Evolutionary conservation across 1,284 basidiomycete genomes (phyloP).

Genomic region (Entoloma clypeatum): DNA sequence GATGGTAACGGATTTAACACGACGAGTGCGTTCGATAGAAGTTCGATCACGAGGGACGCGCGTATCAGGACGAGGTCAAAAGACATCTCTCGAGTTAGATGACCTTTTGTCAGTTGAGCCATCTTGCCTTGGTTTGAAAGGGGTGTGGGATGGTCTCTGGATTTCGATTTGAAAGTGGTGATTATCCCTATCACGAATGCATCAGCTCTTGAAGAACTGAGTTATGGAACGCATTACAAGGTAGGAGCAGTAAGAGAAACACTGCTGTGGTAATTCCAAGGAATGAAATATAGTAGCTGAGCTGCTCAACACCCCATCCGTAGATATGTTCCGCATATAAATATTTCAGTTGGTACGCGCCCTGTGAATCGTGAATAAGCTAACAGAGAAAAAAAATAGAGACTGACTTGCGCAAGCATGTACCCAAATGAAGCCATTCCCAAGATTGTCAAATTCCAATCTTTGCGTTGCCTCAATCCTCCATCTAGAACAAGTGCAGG

Average conservation of each 20-base stretch:
- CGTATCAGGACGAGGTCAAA: conserved; percentile 66
- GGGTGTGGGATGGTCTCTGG: conserved; percentile 9
- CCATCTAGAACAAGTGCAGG: conserved; percentile 36
- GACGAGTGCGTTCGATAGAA: conserved; percentile 60
- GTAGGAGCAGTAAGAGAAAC: conserved; percentile 44
- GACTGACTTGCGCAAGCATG: conserved; percentile 44
- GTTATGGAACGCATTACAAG: conserved; percentile 32
- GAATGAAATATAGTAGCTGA: conserved; percentile 50
- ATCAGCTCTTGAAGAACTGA: not conserved
- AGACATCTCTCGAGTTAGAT: conserved; percentile 57
- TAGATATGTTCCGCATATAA: conserved; percentile 50
- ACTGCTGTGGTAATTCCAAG: conserved; percentile 42
- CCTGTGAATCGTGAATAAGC: conserved; percentile 26
- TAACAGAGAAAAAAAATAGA: conserved; percentile 3
- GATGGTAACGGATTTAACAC: conserved; percentile 46
- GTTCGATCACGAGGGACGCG: conserved; percentile 60
- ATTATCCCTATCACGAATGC: conserved; percentile 35
- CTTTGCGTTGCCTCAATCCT: conserved; percentile 30
- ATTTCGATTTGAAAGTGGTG: conserved; percentile 38
- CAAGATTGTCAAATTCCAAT: conserved; percentile 49
- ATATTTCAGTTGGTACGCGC: conserved; percentile 51
- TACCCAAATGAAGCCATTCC: conserved; percentile 41
- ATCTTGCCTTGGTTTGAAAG: conserved; percentile 30
- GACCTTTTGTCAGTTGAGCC: conserved; percentile 44
- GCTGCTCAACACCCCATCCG: conserved; percentile 45